Evolutionary conservation across 495 filamentous ascomycete species (phyloP), one percentile per base, ranked within the genome.

Genomic region (Podospora fimiseda): DNA sequence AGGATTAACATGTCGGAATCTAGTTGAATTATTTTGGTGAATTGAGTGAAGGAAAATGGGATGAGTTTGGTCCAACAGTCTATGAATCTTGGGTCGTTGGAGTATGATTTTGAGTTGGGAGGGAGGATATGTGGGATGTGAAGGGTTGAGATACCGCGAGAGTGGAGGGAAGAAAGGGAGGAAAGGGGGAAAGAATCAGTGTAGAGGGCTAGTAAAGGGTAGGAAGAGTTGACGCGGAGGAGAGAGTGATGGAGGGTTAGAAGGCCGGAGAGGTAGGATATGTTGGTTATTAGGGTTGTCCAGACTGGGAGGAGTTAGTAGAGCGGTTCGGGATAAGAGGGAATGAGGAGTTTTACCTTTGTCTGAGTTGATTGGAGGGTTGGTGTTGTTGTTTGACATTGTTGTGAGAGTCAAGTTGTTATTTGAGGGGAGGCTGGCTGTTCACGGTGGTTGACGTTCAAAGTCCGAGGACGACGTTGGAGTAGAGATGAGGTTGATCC

Each of bases 11-110:
- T 94, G 67, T 94, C 89, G 59, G 82, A 83, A 67, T 94, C 89
- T n/a, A 94, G 76, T 63, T 85, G 82, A 15, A 90, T 81, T 18
- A 94, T 76, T 13, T 87, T 75, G 3, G 84, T 78, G 67, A 87
- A 92, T 56, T 87, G 79, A 11, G 69, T 68, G 7, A 92, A 73
- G 11, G 79, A 79, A 62, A 92, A 94, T 1, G 82, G 79, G 14
- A 80, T 80, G n/a, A 94, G 76, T 69, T 94, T 94, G 65, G 74
- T 85, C 87, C 88, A 94, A 76, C 81, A 85, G 58, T 90, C 87
- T 65, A 86, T 82, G 72, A 94, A 92, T 30, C 89, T 78, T 43
- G 79, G 74, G 61, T 91, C 87, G 39, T 84, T 75, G 54, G 58
- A 67, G 65, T 72, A 85, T 65, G 84, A 76, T 51, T 82, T 14